Conservation (phyloP, 768 basidiomycete genomes). For the Pulveroboletus sp. region DNA sequence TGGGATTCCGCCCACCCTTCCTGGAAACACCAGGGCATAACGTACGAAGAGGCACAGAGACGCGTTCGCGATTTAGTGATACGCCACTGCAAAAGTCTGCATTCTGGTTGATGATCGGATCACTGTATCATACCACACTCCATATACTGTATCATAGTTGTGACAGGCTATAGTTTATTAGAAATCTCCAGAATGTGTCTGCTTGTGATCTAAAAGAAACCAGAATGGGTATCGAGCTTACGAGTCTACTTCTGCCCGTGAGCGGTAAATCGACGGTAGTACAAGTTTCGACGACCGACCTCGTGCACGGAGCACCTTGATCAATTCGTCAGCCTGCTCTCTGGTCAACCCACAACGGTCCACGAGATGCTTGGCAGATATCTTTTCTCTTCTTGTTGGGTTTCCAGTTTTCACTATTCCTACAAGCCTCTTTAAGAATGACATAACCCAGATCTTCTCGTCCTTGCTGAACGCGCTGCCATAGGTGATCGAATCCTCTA, state of each 20-base stretch:
- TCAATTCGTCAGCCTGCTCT: conserved; percentile 19
- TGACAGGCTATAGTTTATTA: background rate
- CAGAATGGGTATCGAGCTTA: background rate
- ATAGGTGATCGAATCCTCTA: conserved; percentile 21
- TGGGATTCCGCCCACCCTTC: conserved; percentile 15
- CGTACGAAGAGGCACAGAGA: conserved; percentile 17
- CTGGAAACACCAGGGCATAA: conserved; percentile 14
- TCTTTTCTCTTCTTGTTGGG: conserved; percentile 8
- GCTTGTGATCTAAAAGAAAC: background rate
- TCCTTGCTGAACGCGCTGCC: conserved; percentile 15
- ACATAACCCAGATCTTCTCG: conserved; percentile 21
- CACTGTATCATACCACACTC: background rate
- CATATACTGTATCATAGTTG: conserved; percentile 3
- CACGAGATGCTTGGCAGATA: conserved; percentile 9
- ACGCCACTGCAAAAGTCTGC: conserved; percentile 7
- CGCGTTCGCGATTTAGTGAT: conserved; percentile 12
- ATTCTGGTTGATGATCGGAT: conserved; percentile 4
- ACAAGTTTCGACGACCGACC: background rate
- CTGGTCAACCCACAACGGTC: conserved; percentile 15
- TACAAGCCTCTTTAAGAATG: conserved; percentile 19
- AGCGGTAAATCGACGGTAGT: background rate
- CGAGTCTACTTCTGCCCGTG: background rate
- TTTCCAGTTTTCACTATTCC: conserved; percentile 11
- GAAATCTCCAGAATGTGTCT: background rate
- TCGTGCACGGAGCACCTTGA: conserved; percentile 6